Conservation (phyloP, 2,329 filamentous ascomycete species). For the Neopestalotiopsis clavispora region DNA sequence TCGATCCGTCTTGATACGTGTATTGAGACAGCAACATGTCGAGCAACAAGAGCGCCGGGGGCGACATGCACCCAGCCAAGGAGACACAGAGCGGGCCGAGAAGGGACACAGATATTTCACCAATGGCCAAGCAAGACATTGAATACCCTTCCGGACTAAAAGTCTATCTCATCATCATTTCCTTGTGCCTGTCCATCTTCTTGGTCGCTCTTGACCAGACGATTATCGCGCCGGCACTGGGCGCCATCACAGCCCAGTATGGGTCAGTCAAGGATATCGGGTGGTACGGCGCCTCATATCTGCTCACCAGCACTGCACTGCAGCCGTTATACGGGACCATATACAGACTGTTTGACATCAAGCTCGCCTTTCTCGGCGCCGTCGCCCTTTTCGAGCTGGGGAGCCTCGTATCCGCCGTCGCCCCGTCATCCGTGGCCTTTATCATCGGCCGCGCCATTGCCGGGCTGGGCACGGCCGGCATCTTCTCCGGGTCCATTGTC, state of each 20-base stretch:
- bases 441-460: slow-evolving; percentile 35
- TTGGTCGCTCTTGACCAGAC: slow-evolving; percentile 37
- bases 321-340: slow-evolving; percentile 39
- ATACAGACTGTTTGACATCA: slow-evolving; percentile 40
- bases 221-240: slow-evolving; percentile 44
- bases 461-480: slow-evolving; percentile 34
- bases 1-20: neutral
- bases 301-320: slow-evolving; percentile 38
- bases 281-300: slow-evolving; percentile 49
- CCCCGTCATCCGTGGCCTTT: slow-evolving; percentile 30
- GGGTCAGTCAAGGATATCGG: slow-evolving; percentile 47
- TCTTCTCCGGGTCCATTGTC: slow-evolving; percentile 34
- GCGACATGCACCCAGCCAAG: neutral
- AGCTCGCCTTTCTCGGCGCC: slow-evolving; percentile 39
- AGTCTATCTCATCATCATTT: slow-evolving; percentile 25
- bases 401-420: slow-evolving; percentile 23
- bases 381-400: slow-evolving; percentile 37
- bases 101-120: neutral
- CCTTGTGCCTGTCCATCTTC: slow-evolving; percentile 30
- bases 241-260: slow-evolving; percentile 40
- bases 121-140: neutral
- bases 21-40: neutral
- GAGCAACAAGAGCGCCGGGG: neutral
- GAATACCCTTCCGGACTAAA: slow-evolving; percentile 6
- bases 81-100: neutral